Base-by-base conservation (phyloP, 768 basidiomycete species). In the Rhizopogon salebrosus region DNA sequence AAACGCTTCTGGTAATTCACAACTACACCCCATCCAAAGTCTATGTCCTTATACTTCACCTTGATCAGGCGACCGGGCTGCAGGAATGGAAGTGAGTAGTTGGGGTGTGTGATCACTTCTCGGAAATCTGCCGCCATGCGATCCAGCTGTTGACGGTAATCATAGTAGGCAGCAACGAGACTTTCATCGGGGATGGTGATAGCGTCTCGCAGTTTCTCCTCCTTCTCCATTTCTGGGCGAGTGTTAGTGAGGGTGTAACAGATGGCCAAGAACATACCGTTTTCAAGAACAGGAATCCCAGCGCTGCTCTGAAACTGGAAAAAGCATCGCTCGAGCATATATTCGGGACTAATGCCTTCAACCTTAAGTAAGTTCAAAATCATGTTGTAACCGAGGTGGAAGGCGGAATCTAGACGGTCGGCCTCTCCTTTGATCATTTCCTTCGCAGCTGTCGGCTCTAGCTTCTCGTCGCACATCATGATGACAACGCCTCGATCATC, bases 361-460 rank as follows among this genome's bases (percentile, higher is more conserved):
- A 99, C 97, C 65, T 98, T 89, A 84, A 99, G 95, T 58, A 99
- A 71, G 70, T 98, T 99, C 64, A 99, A 75, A 29, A 99, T 82
- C 97, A 99, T 99, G 69, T 99, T 99, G 70, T 99, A 99, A 16
- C 97, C 95, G 13, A 99, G 75, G 71, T 98, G 94, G 75, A 99
- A 99, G 4, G 97, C 97, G 6, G 97, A 99, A 69, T 98, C 94
- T 48, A 99, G 75, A 43, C 95, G 78, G 67, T 99, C 95, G 4
- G 97, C 94, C 73, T 95, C 89, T 41, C 97, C 97, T 70, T 98
- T 98, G 62, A 99, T 88, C 97, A 99, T 99, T 49, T 77, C 80
- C 74, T 95, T 98, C 35, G 97, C 95, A 0, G 88, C 83, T 2
- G 80, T 67, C 0, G 97, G 95, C 62, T 98, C 97, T 41, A 99